phyloP scores from a whole-genome alignment of 441 rosid species.

The Populus hybrid region DNA sequence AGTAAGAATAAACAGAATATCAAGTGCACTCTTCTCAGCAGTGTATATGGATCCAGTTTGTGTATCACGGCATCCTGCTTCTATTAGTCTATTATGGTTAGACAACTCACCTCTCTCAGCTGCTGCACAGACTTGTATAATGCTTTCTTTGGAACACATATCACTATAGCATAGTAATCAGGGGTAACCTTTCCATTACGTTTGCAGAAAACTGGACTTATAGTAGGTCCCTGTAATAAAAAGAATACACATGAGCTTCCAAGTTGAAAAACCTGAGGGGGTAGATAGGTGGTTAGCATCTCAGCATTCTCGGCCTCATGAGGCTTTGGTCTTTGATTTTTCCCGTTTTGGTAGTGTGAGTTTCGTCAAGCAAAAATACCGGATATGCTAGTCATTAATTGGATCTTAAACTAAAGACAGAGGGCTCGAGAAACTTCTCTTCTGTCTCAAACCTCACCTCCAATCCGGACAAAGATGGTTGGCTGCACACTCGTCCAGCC shows the following conservation, averaged over 20 bases:
- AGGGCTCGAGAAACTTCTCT: neutral
- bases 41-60: neutral
- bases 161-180: constrained; percentile 80
- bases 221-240: constrained; percentile 70
- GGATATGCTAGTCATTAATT: neutral
- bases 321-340: neutral
- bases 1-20: too few relatives aligned
- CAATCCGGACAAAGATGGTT: constrained; percentile 75
- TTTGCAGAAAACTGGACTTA: constrained; percentile 78
- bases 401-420: neutral
- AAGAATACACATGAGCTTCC: neutral
- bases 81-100: neutral
- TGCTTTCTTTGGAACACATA: constrained; percentile 80
- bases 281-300: neutral
- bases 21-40: neutral
- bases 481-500: constrained; percentile 72
- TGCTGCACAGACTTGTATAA: constrained; percentile 85
- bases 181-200: constrained; percentile 49
- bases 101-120: constrained; percentile 70
- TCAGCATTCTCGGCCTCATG: neutral
- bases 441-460: constrained; percentile 47
- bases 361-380: neutral
- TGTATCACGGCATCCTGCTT: too few relatives aligned
- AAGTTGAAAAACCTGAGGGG: neutral
- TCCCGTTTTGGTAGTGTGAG: neutral